Conservation (phyloP, 805 yeast species). For the Candida germanica region DNA sequence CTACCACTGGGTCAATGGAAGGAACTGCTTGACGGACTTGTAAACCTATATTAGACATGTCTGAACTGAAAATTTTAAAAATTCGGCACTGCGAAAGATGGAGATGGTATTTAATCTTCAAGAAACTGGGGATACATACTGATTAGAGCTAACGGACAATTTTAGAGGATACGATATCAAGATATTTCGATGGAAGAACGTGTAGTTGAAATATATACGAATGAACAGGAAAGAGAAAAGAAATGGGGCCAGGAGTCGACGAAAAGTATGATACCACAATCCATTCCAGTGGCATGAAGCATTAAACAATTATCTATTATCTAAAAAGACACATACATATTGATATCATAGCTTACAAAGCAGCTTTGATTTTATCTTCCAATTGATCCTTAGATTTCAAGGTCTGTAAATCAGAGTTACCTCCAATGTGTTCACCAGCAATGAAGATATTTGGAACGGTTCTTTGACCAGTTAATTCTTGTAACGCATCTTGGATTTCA, state of each 20-base stretch:
- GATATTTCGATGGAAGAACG: no score
- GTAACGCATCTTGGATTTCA: slow-evolving; percentile 77
- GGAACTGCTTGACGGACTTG: slow-evolving; percentile 87
- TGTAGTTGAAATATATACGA: no score
- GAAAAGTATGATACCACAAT: no score
- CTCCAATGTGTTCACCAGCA: slow-evolving; percentile 91
- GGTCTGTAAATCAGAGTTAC: slow-evolving; percentile 83
- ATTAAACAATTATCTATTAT: no score
- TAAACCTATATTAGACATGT: slow-evolving; percentile 41
- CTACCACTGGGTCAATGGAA: slow-evolving; percentile 78
- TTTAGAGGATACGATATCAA: no score
- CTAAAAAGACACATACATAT: no score
- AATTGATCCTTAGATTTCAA: slow-evolving; percentile 63
- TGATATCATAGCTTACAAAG: slow-evolving; percentile 27
- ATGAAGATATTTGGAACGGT: slow-evolving; percentile 94
- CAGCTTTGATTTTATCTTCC: slow-evolving; percentile 40
- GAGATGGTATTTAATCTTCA: no score
- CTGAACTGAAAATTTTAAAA: slow-evolving; percentile 2
- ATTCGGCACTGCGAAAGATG: not conserved
- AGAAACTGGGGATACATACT: no score
- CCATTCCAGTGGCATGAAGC: no score
- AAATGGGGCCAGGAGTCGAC: no score
- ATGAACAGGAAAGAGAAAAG: no score
- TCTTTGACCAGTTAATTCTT: slow-evolving; percentile 78
- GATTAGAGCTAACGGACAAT: no score